phyloP scores from a whole-genome alignment of 305 asterid species.

The Rubia peregrina region DNA sequence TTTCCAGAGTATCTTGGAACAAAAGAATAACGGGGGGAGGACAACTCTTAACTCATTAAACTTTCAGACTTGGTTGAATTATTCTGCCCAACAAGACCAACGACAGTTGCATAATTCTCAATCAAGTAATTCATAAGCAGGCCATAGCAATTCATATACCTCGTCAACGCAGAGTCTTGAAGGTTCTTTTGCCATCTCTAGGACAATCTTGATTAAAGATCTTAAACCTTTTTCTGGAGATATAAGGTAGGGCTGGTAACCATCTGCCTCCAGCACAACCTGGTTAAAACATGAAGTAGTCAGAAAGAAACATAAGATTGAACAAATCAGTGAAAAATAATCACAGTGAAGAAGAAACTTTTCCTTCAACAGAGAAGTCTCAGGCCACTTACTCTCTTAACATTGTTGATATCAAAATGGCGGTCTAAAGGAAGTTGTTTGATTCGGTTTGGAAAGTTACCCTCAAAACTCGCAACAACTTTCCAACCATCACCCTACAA shows the following conservation, averaged over 20 bases:
- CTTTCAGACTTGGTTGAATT: neutral
- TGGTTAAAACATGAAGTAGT: conserved; percentile 31
- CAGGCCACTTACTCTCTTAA: conserved; percentile 61
- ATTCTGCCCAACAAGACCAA: neutral
- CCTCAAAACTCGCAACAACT: conserved; percentile 94
- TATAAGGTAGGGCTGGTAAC: conserved; percentile 97
- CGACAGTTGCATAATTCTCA: neutral
- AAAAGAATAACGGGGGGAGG: neutral
- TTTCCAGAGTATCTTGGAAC: neutral
- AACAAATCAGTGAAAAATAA: neutral
- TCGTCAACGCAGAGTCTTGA: conserved; percentile 99
- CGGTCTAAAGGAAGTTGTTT: conserved; percentile 90
- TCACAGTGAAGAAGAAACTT: neutral
- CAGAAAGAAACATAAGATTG: conserved; percentile 19
- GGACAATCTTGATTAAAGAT: conserved; percentile 80
- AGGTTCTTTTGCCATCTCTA: conserved; percentile 97
- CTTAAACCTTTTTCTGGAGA: conserved; percentile 99
- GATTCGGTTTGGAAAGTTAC: conserved; percentile 86
- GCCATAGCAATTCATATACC: conserved; percentile 33
- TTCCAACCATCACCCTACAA: conserved; percentile 88
- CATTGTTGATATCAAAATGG: conserved; percentile 81
- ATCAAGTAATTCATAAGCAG: neutral
- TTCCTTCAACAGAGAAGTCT: conserved; percentile 9
- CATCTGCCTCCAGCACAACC: conserved; percentile 99
- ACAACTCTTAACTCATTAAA: neutral